A percentile compares a stretch with the other conserved stretches of the same genome.
These are phyloP conservation scores for Hydnum rufescens DNA, from an alignment of 768 basidiomycete genomes.

Conservation along the genomic window DNA sequence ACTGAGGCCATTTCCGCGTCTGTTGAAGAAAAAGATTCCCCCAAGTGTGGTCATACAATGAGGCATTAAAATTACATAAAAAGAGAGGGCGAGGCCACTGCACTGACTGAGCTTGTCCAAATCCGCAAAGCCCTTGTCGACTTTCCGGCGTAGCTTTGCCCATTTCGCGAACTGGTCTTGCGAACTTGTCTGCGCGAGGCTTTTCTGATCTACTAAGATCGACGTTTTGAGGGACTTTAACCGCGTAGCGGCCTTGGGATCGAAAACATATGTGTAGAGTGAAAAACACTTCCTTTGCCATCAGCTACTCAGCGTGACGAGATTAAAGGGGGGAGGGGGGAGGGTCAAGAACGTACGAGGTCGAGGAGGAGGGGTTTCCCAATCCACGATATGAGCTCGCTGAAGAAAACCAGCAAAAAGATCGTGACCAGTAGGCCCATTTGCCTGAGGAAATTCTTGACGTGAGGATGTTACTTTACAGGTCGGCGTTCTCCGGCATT, in stretches of 20 bases:
- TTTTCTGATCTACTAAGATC: slow-evolving; percentile 60
- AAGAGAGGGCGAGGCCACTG: not conserved
- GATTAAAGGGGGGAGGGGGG: too few species aligned
- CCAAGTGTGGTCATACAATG: not conserved
- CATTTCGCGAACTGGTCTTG: slow-evolving; percentile 98
- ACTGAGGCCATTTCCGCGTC: slow-evolving; percentile 43
- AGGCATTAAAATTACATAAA: slow-evolving; percentile 1
- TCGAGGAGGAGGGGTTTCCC: slow-evolving; percentile 71
- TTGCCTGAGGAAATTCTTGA: too few species aligned
- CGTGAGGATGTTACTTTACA: too few species aligned
- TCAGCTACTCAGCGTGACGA: too few species aligned
- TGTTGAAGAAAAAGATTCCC: slow-evolving; percentile 18
- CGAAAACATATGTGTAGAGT: slow-evolving; percentile 44
- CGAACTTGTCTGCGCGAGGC: slow-evolving; percentile 74
- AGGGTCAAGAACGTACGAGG: slow-evolving; percentile 47
- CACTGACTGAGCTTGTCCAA: slow-evolving; percentile 73
- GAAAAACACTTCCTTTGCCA: slow-evolving; percentile 61
- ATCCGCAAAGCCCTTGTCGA: slow-evolving; percentile 83
- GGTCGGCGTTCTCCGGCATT: too few species aligned
- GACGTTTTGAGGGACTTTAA: slow-evolving; percentile 63
- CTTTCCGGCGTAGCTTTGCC: slow-evolving; percentile 77
- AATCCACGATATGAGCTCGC: slow-evolving; percentile 74
- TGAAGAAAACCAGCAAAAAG: slow-evolving; percentile 61
- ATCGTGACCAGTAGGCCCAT: slow-evolving; percentile 31
- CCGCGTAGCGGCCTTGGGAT: slow-evolving; percentile 30